These are phyloP conservation scores for Phyllosticta citriasiana DNA, from an alignment of 2,329 filamentous ascomycete species.

Conservation along the genomic window DNA sequence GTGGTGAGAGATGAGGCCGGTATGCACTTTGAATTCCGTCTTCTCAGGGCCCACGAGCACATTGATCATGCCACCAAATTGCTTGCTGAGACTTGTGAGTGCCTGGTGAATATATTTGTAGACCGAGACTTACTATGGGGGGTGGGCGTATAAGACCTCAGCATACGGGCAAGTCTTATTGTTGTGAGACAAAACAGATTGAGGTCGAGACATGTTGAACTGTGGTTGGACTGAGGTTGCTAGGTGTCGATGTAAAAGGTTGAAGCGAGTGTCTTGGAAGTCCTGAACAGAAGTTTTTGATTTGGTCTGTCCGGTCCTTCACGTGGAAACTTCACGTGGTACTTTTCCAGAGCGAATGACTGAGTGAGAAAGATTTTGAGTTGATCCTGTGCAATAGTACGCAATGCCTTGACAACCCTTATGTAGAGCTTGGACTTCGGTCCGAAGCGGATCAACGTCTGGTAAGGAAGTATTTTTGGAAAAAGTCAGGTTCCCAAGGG, in stretches of 20 bases:
- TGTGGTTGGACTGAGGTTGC: too few species aligned
- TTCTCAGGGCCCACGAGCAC: not conserved
- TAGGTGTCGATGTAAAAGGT: not conserved
- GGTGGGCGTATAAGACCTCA: not conserved
- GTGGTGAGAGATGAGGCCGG: not conserved
- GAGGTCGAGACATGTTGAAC: not conserved
- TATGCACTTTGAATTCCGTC: not conserved
- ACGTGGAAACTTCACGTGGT: not conserved
- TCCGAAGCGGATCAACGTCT: not conserved
- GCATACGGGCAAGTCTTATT: not conserved
- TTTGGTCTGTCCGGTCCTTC: not conserved
- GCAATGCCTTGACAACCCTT: not conserved
- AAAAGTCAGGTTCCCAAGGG: not conserved
- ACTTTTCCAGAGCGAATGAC: not conserved
- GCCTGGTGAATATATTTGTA: not conserved
- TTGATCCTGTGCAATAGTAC: not conserved
- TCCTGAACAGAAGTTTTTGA: not conserved
- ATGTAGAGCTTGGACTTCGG: not conserved
- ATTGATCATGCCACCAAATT: not conserved
- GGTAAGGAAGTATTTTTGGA: not conserved
- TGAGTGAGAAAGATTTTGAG: not conserved
- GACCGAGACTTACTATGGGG: not conserved
- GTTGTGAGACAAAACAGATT: not conserved
- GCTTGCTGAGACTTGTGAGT: not conserved
- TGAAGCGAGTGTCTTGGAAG: not conserved